Base-by-base conservation (phyloP, 345 rosid species). In the Gossypium sturtianum region DNA sequence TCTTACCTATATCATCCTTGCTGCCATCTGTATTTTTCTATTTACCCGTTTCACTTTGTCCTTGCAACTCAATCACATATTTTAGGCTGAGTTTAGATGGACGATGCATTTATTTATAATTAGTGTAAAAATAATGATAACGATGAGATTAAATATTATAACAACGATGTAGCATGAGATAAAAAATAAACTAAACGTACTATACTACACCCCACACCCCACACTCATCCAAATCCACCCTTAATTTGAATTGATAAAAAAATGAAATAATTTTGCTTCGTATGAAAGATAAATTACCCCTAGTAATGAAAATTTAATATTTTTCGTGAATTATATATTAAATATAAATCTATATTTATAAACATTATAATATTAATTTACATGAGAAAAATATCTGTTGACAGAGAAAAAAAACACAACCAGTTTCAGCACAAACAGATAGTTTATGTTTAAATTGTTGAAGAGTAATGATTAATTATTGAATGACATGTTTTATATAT, bases 141-240 rank as follows among this genome's bases (percentile, higher is more conserved):
- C 0, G 0, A 3, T 0, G 0, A 4, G 1, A 29, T 29, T 29
- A 29, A 0, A 29, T 29, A 29, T 29, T 29, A 29, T 29, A 29
- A 29, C 0, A 29, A 29, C 4, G 0, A 34, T 34, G 0, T 4
- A 34, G 0, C 0, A 1, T 34, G 0, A 34, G 1, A 4, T 0
- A 34, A 34, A 29, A 34, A 0, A 0, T 34, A 34, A 34, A 4
- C 0, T 4, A 34, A 29, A 29, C 0, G 0, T 4, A 0, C 0
- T 0, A 34, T 34, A 34, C 0, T 0, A 0, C 0, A 27, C 0
- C 0, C 4, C 1, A 29, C 34, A 25, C 0, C 3, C 3, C 0
- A 27, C 0, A 4, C 0, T 34, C 1, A 34, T 34, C 4, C 0
- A 34, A 4, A 34, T 4, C 0, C 1, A 34, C 38, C 6, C 3